Base-by-base conservation (phyloP, 2,329 filamentous ascomycete species). In the Pseudopithomyces maydicus region DNA sequence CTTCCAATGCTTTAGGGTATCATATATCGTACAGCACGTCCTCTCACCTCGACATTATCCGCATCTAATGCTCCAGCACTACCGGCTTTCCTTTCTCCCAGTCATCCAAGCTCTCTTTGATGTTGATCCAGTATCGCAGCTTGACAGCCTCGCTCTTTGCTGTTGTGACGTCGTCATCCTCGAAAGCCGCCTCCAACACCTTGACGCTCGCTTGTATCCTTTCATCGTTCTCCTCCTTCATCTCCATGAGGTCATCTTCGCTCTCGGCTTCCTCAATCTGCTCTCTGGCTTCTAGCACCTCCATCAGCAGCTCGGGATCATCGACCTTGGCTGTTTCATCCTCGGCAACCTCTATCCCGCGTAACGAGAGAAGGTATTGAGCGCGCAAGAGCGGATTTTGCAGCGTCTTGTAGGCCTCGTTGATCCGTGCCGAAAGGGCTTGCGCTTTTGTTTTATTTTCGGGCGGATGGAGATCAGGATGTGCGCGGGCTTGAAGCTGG, bases 371-470 rank as follows among this genome's bases (percentile, higher is more conserved):
- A 6, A 98, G 79, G 74, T 98, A 97, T 74, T 97, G 92, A n/a
- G 94, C 93, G 22, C 95, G 86, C 46, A 85, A 77, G 12, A 99
- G 80, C 15, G 95, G 93, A 65, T 89, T 86, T 48, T 85, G 80
- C 0, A 99, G 84, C 2, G 93, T 97, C 70, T 87, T 89, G 82
- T 96, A 98, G 0, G 95, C 95, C 64, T 92, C 89, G 81, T 98
- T 98, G 75, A 98, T 93, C 23, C 86, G 84, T 7, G 91, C 85
- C 10, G 90, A 95, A n/a, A 88, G 81, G 0, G 87, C 90, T 75
- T 96, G 91, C 19, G 92, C 92, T 46, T 84, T 80, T 39, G 79
- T 77, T 66, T 87, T 87, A 36, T 79, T 71, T 3, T 77, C 68
- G n/a, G 71, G 66, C 0, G 79, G 74, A 20, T 80, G 79, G 58